Base-by-base conservation (phyloP, 2,329 filamentous ascomycete genomes). In the Karstenula rhodostoma region DNA sequence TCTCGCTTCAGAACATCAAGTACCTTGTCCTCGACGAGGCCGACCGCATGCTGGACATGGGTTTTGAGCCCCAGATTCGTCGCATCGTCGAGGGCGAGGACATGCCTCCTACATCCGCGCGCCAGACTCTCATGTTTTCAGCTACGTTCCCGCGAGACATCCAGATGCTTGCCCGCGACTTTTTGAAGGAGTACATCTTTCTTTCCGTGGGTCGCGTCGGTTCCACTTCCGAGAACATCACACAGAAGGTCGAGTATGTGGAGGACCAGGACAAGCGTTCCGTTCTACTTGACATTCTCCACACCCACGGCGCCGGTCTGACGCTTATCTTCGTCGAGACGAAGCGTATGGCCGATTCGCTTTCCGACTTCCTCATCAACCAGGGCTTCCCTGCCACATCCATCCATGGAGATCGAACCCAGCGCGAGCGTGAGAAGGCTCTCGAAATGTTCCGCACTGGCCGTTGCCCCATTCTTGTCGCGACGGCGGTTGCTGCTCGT, bases 41-140 rank as follows among this genome's bases (percentile, higher is more conserved):
- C 80, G 95, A 99, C 85, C 95, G 95, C 80, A 99, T 99, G 95
- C 87, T 99, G 86, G 95, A 99, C 87, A 99, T 99, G 95, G 95
- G 95, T 95, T 99, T 99, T 86, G 95, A 99, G 86, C 95, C 95
- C 75, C 95, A 99, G 84, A 99, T 99, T 78, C 94, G 95, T 76
- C 92, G 94, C 74, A 98, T 99, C 75, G 95, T 99, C 48, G 94
- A 98, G 82, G 93, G 93, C 62, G 95, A 98, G 83, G 95, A 99
- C 74, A 99, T 99, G 95, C 95, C 95, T 59, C 80, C 82, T 56
- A 92, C 94, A 62, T 83, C 89, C 68, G 84, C 86, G 72, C 94
- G 95, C 76, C 95, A 99, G 83, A 99, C 95, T 57, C 94, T 99
- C 85, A 99, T 99, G 95, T 99, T 99, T 81, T 99, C 95, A 43